phyloP scores from a whole-genome alignment of 148 eudicot species.

The Euryodendron excelsum region DNA sequence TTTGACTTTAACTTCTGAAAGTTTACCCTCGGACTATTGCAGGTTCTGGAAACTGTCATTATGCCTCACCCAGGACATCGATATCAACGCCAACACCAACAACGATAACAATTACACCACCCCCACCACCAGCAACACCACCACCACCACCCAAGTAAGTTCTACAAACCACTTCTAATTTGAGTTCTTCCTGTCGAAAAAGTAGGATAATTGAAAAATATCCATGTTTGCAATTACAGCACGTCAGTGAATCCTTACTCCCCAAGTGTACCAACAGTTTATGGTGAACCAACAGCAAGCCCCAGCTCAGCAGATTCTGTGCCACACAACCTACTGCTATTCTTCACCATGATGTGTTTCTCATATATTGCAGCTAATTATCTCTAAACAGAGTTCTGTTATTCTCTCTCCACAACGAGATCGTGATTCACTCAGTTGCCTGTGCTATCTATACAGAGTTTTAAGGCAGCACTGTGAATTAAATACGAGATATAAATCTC shows the following conservation, averaged over 20 bases:
- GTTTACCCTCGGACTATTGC: constrained; percentile 22
- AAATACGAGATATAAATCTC: constrained; percentile 18
- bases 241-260: constrained; percentile 43
- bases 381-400: constrained; percentile 30
- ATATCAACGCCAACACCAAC: no score
- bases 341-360: constrained; percentile 41
- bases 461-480: constrained; percentile 19
- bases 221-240: constrained; percentile 31
- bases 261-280: constrained; percentile 39
- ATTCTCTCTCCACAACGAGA: constrained; percentile 25
- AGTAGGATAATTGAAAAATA: background rate
- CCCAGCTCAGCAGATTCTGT: constrained; percentile 56
- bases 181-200: background rate
- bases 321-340: constrained; percentile 30
- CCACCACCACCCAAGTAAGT: constrained; percentile 38
- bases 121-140: no score
- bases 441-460: constrained; percentile 23
- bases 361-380: constrained; percentile 34
- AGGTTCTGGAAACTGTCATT: constrained; percentile 83
- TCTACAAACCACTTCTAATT: constrained; percentile 2
- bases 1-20: background rate
- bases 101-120: no score
- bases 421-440: constrained; percentile 26
- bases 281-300: constrained; percentile 68
- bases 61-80: constrained; percentile 43